Evolutionary conservation across 192 early-diverging fungal genomes (phyloP).

Genomic region (Backusella tuberculispora): DNA sequence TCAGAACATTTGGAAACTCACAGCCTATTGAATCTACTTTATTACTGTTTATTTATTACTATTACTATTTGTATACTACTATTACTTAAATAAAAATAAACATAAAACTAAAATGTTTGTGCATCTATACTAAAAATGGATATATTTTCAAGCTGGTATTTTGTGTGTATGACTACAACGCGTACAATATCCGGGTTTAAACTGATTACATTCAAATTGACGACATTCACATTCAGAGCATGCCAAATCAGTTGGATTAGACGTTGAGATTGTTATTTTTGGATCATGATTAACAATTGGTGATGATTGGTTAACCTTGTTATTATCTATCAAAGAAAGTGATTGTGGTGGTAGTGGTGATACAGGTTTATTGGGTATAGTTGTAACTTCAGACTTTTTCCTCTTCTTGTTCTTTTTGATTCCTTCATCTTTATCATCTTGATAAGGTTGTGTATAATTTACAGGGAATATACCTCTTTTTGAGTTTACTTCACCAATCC

Average conservation of each 20-base stretch:
- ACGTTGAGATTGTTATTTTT: not conserved
- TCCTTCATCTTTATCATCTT: not conserved
- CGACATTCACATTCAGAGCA: not conserved
- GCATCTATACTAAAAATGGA: not conserved
- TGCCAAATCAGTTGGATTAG: slow-evolving; percentile 5
- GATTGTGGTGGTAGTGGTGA: slow-evolving; percentile 3
- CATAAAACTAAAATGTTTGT: not conserved
- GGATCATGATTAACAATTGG: not conserved
- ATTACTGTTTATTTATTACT: not conserved
- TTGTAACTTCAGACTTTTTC: slow-evolving; percentile 6
- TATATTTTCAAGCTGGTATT: not conserved
- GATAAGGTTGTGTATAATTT: slow-evolving; percentile 81
- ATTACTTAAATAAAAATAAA: not conserved
- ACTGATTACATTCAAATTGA: not conserved
- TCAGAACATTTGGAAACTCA: too few species aligned
- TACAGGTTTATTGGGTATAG: not conserved
- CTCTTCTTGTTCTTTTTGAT: slow-evolving; percentile 23
- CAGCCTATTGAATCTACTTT: not conserved
- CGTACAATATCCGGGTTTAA: not conserved
- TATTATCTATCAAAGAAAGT: not conserved
- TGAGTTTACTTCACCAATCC: slow-evolving; percentile 82
- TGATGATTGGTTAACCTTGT: not conserved
- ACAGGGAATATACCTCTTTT: slow-evolving; percentile 89
- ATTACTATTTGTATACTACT: not conserved
- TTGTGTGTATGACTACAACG: not conserved